Conservation (phyloP, 2,329 filamentous ascomycete species). For the Sarocladium kiliense region DNA sequence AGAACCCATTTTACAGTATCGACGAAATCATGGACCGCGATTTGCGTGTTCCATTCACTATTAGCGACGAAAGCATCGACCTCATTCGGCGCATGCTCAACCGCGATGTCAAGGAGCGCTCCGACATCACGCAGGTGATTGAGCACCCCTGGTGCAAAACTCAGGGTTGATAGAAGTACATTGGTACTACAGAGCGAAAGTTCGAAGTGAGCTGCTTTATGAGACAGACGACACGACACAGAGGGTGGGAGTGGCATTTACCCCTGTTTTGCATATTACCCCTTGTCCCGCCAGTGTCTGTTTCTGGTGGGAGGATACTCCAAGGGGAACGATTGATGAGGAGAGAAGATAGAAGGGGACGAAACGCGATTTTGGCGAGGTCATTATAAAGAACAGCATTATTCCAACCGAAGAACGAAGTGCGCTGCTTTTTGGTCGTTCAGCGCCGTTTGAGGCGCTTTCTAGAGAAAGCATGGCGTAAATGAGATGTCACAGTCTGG, state of each 20-base stretch:
- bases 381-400: background rate
- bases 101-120: conserved; percentile 75
- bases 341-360: conserved; percentile 3
- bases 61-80: conserved; percentile 90
- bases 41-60: conserved; percentile 79
- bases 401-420: background rate
- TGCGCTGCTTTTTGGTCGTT: background rate
- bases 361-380: background rate
- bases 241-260: background rate
- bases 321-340: background rate
- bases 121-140: conserved; percentile 83
- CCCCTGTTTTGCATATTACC: background rate
- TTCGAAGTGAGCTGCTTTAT: background rate
- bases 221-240: background rate
- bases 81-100: conserved; percentile 89
- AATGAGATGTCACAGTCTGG: background rate
- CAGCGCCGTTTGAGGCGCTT: background rate
- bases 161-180: background rate
- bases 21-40: conserved; percentile 99
- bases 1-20: conserved; percentile 98
- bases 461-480: conserved; percentile 4
- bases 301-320: background rate
- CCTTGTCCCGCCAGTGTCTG: background rate
- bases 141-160: conserved; percentile 74
- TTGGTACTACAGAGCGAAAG: background rate